phyloP scores from a whole-genome alignment of 192 early-diverging fungal genomes.

The Coemansia aciculifera region DNA sequence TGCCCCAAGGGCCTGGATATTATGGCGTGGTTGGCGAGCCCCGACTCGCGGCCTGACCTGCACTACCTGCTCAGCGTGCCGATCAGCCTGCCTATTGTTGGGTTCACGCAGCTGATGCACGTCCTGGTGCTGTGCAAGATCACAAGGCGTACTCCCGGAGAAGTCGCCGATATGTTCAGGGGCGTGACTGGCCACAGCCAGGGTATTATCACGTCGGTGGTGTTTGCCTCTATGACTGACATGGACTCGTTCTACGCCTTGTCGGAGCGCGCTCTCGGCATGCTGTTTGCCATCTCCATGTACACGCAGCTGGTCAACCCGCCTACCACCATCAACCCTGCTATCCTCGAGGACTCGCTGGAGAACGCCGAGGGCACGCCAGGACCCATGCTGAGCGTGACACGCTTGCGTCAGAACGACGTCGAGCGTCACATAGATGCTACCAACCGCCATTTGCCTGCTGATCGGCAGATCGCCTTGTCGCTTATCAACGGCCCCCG shows the following conservation, averaged over 20 bases:
- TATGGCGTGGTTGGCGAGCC: slow-evolving; percentile 73
- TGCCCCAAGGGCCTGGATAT: slow-evolving; percentile 75
- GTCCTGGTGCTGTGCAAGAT: slow-evolving; percentile 69
- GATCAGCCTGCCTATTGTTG: slow-evolving; percentile 81
- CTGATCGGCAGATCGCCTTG: slow-evolving; percentile 80
- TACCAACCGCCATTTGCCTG: slow-evolving; percentile 83
- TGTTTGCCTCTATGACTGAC: slow-evolving; percentile 77
- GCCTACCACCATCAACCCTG: not conserved
- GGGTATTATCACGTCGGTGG: slow-evolving; percentile 84
- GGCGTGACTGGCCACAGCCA: slow-evolving; percentile 78
- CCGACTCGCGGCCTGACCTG: slow-evolving; percentile 67
- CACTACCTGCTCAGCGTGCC: slow-evolving; percentile 73
- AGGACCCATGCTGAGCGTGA: slow-evolving; percentile 89
- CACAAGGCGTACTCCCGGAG: slow-evolving; percentile 57
- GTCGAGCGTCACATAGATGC: slow-evolving; percentile 82
- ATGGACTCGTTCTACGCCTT: slow-evolving; percentile 77
- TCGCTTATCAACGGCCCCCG: slow-evolving; percentile 90
- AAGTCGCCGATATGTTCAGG: slow-evolving; percentile 23
- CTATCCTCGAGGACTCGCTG: slow-evolving; percentile 85
- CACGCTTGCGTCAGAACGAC: slow-evolving; percentile 77
- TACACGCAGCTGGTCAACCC: slow-evolving; percentile 69
- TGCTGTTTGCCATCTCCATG: slow-evolving; percentile 82
- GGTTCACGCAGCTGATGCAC: slow-evolving; percentile 85
- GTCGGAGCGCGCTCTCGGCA: slow-evolving; percentile 74
- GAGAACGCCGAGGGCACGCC: slow-evolving; percentile 88